phyloP scores from a whole-genome alignment of 2,329 filamentous ascomycete species.

The Alternaria longipes region DNA sequence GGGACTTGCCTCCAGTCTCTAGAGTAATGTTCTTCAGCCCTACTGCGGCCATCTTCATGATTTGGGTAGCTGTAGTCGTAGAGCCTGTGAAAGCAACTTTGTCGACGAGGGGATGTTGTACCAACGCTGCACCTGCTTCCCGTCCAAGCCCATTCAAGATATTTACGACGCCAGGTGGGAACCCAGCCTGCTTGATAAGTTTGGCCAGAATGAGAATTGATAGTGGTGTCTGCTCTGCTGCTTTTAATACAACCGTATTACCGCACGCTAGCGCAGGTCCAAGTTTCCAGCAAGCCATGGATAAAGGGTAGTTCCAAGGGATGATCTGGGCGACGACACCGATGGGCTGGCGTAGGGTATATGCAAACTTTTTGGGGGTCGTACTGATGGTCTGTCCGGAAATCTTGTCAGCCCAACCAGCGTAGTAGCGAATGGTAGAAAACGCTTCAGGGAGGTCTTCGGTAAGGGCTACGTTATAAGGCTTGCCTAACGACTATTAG shows the following conservation, averaged over 20 bases:
- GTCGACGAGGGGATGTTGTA: conserved; percentile 71
- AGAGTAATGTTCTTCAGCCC: conserved; percentile 68
- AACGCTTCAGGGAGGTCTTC: conserved; percentile 69
- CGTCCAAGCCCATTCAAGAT: conserved; percentile 67
- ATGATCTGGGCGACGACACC: conserved; percentile 35
- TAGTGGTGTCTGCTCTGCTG: conserved; percentile 65
- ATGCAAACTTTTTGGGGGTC: conserved; percentile 72
- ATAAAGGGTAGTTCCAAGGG: conserved; percentile 55
- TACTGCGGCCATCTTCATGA: conserved; percentile 55
- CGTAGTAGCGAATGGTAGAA: conserved; percentile 70
- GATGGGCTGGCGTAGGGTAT: conserved; percentile 59
- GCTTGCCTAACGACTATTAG: conserved; percentile 58
- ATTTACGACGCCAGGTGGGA: conserved; percentile 54
- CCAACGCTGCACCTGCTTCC: conserved; percentile 69
- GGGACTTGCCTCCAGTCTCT: conserved; percentile 66
- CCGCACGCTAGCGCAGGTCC: conserved; percentile 65
- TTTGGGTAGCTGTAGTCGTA: conserved; percentile 72
- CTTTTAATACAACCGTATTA: conserved; percentile 64
- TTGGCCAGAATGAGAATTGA: conserved; percentile 54
- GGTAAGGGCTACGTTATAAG: conserved; percentile 67
- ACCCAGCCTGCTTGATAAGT: conserved; percentile 65
- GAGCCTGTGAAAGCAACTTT: conserved; percentile 82
- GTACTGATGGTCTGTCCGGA: conserved; percentile 74
- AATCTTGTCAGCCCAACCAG: conserved; percentile 79
- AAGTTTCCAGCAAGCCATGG: conserved; percentile 62